Evolutionary conservation across 306 rosid species (phyloP).

Genomic region (Carpinus viminea): DNA sequence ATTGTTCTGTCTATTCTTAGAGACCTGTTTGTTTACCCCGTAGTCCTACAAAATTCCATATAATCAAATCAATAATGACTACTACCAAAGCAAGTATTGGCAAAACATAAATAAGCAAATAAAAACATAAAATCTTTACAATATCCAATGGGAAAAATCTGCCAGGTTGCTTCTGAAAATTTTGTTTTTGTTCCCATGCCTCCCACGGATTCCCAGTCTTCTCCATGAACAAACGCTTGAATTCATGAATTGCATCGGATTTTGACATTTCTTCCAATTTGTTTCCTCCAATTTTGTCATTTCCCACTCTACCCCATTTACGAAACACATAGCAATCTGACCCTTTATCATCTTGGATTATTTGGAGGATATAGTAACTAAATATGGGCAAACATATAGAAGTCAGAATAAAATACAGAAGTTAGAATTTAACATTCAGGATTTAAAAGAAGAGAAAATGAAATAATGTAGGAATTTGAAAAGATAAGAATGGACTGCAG

Average conservation of each 20-base stretch:
- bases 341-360: constrained; percentile 85
- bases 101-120: constrained; percentile 18
- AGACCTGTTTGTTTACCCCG: constrained; percentile 72
- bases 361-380: constrained; percentile 90
- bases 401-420: constrained; percentile 26
- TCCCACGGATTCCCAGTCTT: constrained; percentile 98
- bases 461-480: not conserved
- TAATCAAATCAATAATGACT: constrained; percentile 25
- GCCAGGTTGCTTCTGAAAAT: constrained; percentile 91
- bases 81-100: constrained; percentile 15
- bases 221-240: constrained; percentile 85
- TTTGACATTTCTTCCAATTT: constrained; percentile 76
- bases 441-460: not conserved
- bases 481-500: not conserved
- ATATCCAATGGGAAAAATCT: constrained; percentile 94
- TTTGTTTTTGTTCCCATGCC: constrained; percentile 85
- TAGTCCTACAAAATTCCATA: constrained; percentile 64
- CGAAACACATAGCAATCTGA: constrained; percentile 81
- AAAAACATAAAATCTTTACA: constrained; percentile 42
- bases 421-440: not conserved
- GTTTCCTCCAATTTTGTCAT: constrained; percentile 81
- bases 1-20: constrained; percentile 49
- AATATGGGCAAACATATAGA: constrained; percentile 28
- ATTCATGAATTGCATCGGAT: constrained; percentile 70
- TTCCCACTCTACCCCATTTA: constrained; percentile 99